Conservation (phyloP, 306 rosid species). For the Macrotyloma uniflorum region DNA sequence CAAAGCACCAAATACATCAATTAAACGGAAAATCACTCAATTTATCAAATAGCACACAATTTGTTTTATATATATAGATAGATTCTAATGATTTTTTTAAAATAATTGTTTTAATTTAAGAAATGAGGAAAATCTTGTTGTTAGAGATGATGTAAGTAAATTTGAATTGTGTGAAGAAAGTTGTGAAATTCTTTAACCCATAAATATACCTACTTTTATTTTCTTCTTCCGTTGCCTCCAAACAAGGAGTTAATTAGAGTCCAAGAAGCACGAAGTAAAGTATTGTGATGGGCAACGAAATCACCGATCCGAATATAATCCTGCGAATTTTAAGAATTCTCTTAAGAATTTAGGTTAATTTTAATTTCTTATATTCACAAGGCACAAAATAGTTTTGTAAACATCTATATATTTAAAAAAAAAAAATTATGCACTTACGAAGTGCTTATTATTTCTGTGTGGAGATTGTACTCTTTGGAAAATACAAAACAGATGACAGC, state of each 20-base stretch:
- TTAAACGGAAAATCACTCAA: too few relatives aligned
- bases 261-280: background rate
- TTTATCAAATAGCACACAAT: background rate
- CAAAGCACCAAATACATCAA: background rate
- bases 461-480: slow-evolving; percentile 38
- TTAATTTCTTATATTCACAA: background rate
- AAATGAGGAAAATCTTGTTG: too few relatives aligned
- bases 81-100: too few relatives aligned
- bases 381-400: background rate
- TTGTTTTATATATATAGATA: too few relatives aligned
- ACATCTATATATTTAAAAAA: too few relatives aligned
- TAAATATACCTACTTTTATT: background rate
- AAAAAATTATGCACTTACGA: slow-evolving; percentile 14
- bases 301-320: background rate
- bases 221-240: background rate
- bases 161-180: background rate
- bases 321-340: background rate
- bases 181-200: background rate
- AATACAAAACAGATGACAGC: background rate
- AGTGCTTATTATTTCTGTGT: slow-evolving; percentile 38
- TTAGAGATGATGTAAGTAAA: background rate
- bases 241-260: background rate
- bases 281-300: background rate
- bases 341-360: background rate
- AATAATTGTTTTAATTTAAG: too few relatives aligned